phyloP scores from a whole-genome alignment of 345 rosid genomes.

The Nasturtium officinale region DNA sequence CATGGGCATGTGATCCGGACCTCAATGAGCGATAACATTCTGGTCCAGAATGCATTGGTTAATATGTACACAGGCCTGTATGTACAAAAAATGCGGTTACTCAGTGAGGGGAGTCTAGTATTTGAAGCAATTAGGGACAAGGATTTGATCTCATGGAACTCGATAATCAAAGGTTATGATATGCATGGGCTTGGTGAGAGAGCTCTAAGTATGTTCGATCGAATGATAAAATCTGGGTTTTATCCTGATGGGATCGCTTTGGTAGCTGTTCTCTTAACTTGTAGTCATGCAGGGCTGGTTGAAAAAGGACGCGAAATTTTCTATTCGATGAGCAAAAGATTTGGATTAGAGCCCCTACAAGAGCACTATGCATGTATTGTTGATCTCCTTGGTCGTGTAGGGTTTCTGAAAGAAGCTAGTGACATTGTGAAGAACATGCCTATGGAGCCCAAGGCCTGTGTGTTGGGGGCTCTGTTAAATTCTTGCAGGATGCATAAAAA shows the following conservation, averaged over 20 bases:
- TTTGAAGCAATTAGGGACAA: conserved; percentile 51
- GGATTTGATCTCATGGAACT: conserved; percentile 67
- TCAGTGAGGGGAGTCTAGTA: conserved; percentile 49
- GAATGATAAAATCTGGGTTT: conserved; percentile 54
- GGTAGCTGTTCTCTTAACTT: conserved; percentile 76
- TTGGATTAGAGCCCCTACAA: conserved; percentile 56
- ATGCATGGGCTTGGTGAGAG: conserved; percentile 62
- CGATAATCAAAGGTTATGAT: conserved; percentile 68
- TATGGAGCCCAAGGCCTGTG: conserved; percentile 58
- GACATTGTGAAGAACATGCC: conserved; percentile 66
- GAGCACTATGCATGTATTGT: conserved; percentile 76
- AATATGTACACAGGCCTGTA: conserved; percentile 72
- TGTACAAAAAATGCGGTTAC: conserved; percentile 71
- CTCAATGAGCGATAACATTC: conserved; percentile 52
- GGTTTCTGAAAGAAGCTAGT: conserved; percentile 62
- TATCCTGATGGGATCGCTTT: conserved; percentile 66
- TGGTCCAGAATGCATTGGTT: conserved; percentile 67
- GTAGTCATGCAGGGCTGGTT: conserved; percentile 76
- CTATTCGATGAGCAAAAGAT: conserved; percentile 47
- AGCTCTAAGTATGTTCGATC: conserved; percentile 55
- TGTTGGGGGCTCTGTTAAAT: conserved; percentile 75
- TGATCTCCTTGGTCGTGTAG: conserved; percentile 74
- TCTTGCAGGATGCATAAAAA: conserved; percentile 70
- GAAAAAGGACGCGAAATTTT: conserved; percentile 54
- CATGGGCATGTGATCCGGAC: conserved; percentile 67